Percentiles rank a stretch among this genome's conserved stretches.
Conservation (phyloP, 768 basidiomycete species). For the Podaxis pistillaris region DNA sequence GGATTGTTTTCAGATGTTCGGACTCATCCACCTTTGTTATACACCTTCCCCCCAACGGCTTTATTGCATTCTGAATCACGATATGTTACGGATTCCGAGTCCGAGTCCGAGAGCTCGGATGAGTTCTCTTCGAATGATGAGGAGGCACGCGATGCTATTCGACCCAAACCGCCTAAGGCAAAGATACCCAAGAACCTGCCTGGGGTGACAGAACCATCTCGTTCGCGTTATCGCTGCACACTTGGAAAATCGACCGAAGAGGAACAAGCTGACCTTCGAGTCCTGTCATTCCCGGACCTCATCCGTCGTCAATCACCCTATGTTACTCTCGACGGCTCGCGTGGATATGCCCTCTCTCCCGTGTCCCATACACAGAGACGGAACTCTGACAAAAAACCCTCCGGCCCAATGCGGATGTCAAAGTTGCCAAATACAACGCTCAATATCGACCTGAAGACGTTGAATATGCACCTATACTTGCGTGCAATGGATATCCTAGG, state of each 20-base stretch:
- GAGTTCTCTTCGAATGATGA: conserved; percentile 32
- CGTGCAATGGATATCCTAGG: conserved; percentile 64
- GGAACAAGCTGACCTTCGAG: conserved; percentile 29
- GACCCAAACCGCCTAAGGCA: conserved; percentile 19
- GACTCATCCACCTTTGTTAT: conserved; percentile 60
- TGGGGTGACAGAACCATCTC: conserved; percentile 19
- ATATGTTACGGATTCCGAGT: conserved; percentile 10
- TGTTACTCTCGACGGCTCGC: conserved; percentile 44
- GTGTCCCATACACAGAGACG: conserved; percentile 26
- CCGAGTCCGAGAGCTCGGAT: conserved; percentile 19
- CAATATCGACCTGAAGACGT: conserved; percentile 52
- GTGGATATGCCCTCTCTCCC: conserved; percentile 41
- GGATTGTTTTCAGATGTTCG: conserved; percentile 49
- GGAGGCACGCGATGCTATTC: conserved; percentile 34
- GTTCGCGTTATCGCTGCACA: conserved; percentile 20
- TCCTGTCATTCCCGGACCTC: conserved; percentile 34
- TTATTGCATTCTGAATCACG: conserved; percentile 13
- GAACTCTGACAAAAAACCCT: conserved; percentile 16
- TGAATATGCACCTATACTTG: conserved; percentile 64
- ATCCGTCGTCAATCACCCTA: conserved; percentile 42
- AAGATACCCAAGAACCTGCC: conserved; percentile 20
- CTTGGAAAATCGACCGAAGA: conserved; percentile 16
- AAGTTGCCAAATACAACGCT: conserved; percentile 54
- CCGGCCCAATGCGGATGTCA: conserved; percentile 23
- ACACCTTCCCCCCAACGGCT: conserved; percentile 50